A percentile compares a stretch with the other conserved stretches of the same genome.
phyloP scores from a whole-genome alignment of 1,284 basidiomycete genomes.

The Apiotrichum mycotoxinovorans region DNA sequence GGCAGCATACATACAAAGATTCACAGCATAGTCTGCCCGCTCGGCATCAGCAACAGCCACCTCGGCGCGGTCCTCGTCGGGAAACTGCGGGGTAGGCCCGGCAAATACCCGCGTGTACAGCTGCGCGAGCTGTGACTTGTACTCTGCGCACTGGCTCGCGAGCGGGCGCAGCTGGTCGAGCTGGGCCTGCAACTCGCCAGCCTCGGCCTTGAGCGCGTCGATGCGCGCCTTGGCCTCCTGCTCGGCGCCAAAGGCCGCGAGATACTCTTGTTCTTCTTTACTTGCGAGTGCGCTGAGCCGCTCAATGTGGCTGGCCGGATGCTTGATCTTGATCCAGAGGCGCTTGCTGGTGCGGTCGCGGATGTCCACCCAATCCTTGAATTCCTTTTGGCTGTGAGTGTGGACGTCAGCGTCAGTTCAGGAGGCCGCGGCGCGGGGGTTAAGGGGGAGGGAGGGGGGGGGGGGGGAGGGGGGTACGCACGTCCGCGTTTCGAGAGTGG shows the following conservation, averaged over 20 bases:
- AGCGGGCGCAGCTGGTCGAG: slow-evolving; percentile 7
- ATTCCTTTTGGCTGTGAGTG: slow-evolving; percentile 15
- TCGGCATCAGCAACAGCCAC: not conserved
- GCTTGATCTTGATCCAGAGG: slow-evolving; percentile 19
- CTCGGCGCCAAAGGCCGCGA: slow-evolving; percentile 20
- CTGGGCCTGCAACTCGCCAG: slow-evolving; percentile 5
- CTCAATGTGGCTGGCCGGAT: slow-evolving; percentile 8
- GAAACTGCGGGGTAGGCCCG: slow-evolving; percentile 19
- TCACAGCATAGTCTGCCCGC: slow-evolving; percentile 13
- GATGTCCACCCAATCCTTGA: slow-evolving; percentile 22
- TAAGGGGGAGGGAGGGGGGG: too few species aligned
- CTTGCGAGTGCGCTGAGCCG: slow-evolving; percentile 17
- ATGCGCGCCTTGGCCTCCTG: slow-evolving; percentile 18
- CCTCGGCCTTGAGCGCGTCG: slow-evolving; percentile 14
- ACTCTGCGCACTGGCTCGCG: slow-evolving; percentile 3
- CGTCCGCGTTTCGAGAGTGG: too few species aligned
- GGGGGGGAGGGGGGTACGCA: too few species aligned
- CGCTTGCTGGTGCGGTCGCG: slow-evolving; percentile 21
- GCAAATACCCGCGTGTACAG: slow-evolving; percentile 20
- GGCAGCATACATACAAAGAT: too few species aligned
- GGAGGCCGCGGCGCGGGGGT: too few species aligned
- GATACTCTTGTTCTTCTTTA: slow-evolving; percentile 25
- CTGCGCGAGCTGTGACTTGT: slow-evolving; percentile 11
- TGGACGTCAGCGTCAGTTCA: too few species aligned
- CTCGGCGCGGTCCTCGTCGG: slow-evolving; percentile 22